Evolutionary conservation across 148 eudicot species (phyloP), one percentile per base, ranked within the genome.

Genomic region (Vaccinium myrtillus): DNA sequence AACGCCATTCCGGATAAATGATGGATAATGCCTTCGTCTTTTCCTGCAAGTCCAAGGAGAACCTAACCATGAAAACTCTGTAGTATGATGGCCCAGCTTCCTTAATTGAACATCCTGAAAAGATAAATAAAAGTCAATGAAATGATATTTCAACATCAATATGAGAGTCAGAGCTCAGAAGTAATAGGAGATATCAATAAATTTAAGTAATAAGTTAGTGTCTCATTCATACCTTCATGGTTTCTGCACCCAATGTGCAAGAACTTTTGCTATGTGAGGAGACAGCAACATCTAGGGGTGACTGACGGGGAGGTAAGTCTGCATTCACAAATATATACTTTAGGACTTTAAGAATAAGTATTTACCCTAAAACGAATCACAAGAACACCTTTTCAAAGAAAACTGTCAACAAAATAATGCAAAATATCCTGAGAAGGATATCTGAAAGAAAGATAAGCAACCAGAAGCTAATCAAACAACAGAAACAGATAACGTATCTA

Each of bases 41-140:
- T 90, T 94, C 83, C 87, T 94, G 84, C 94, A 92, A 36, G 83
- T 89, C 95, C 93, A 92, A 27, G 94, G 83, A 23, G 92, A 89
- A 77, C 98, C 97, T 63, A 93, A 13, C 98, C 98, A 96, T 23
- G 50, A 23, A 77, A 91, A 88, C 76, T 88, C 91, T 54, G 73
- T 83, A 30, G 87, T 73, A 63, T 77, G 32, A 6, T 74, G 86
- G 39, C 90, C 89, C 14, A 80, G 36, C 88, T 89, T 92, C 75
- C 16, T 85, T 25, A 77, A 74, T 70, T 82, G 88, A 71, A 82
- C 56, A 81, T 83, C 93, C 98, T 92, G 81, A 48, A 84, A 83
- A 54, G 2, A 81, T 67, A 11, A 67, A 61, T 50, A 18, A 49
- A 84, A 19, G 27, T 39, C 85, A 25, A 76, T 18, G 71, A 25